Base-by-base conservation (phyloP, 2,329 filamentous ascomycete species). In the Curvularia eragrostidis region DNA sequence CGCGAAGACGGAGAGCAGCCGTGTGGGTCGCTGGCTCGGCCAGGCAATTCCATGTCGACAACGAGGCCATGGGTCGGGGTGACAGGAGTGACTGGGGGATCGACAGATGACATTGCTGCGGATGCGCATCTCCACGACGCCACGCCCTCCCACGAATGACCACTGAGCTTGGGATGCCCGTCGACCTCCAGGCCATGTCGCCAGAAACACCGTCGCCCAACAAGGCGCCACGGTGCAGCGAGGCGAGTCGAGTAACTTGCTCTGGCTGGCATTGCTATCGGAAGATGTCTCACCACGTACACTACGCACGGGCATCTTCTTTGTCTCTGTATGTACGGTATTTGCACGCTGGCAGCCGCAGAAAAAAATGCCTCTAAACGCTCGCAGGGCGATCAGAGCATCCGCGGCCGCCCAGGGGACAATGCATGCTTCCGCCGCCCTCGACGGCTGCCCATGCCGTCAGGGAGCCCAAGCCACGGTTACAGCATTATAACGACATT, bases 1-100 rank as follows among this genome's bases (percentile, higher is more conserved):
- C 57, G 50, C 53, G 46, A 54, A 50, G 57, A 63, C 55, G 60
- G 58, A 62, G 53, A 48, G 54, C 24, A 32, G 49, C 42, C 21
- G 54, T 39, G 58, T 61, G 61, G 62, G 58, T 58, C 62, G 36
- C 30, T 26, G 43, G 47, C 53, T 38, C 21, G 48, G 41, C 56
- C 41, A 58, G 56, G 36, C 56, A 50, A 28, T 49, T 49, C 42
- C 13, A 54, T 44, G 30, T 54, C 34, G 39, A 58, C 12, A 28
- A 32, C 21, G 34, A 12, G 38, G 48, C 46, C 28, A 44, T 21
- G 30, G 28, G 34, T 36, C 48, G 26, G 21, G 41, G 23, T 44
- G 23, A 26, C 52, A 13, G 19, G 12, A 12, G n/a, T 26, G 52
- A 36, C 47, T 52, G 56, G 59, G 59, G 59, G 59, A 62, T 62